Percentiles rank a stretch among this genome's conserved stretches.
phyloP scores from a whole-genome alignment of 768 basidiomycete genomes.

The Naganishia antarctica region DNA sequence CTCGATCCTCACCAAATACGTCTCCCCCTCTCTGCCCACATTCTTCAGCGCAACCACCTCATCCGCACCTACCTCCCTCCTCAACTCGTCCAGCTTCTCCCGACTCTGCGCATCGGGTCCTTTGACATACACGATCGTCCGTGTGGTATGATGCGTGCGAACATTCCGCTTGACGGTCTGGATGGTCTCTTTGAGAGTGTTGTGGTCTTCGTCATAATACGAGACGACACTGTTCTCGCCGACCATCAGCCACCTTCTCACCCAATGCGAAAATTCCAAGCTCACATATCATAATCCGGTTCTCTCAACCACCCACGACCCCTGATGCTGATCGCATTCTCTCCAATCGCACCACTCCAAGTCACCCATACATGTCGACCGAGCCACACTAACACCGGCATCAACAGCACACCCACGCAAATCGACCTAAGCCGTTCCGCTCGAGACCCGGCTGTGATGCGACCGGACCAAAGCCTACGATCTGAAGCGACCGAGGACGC shows the following conservation, averaged over 20 bases:
- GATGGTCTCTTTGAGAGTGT: slow-evolving; percentile 31
- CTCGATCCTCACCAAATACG: slow-evolving; percentile 45
- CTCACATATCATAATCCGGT: slow-evolving; percentile 23
- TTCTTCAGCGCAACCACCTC: slow-evolving; percentile 43
- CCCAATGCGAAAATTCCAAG: background rate
- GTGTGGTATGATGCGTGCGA: slow-evolving; percentile 17
- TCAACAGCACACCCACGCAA: background rate
- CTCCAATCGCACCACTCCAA: slow-evolving; percentile 29
- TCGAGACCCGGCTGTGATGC: no score
- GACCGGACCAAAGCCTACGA: no score
- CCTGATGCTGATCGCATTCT: slow-evolving; percentile 28
- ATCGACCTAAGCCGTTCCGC: no score
- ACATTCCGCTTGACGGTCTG: slow-evolving; percentile 20
- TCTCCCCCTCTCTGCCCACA: slow-evolving; percentile 47
- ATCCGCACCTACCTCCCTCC: slow-evolving; percentile 31
- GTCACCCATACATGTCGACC: slow-evolving; percentile 10
- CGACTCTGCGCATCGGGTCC: slow-evolving; percentile 20
- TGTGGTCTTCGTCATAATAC: slow-evolving; percentile 39
- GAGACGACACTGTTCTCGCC: slow-evolving; percentile 35
- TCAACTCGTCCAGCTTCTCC: slow-evolving; percentile 27
- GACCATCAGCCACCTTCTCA: background rate
- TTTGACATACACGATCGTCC: slow-evolving; percentile 44
- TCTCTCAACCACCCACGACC: slow-evolving; percentile 25
- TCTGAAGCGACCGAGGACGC: no score
- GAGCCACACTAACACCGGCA: slow-evolving; percentile 4